Evolutionary conservation across 148 eudicot species (phyloP).

Genomic region (Dysphania ambrosioides): DNA sequence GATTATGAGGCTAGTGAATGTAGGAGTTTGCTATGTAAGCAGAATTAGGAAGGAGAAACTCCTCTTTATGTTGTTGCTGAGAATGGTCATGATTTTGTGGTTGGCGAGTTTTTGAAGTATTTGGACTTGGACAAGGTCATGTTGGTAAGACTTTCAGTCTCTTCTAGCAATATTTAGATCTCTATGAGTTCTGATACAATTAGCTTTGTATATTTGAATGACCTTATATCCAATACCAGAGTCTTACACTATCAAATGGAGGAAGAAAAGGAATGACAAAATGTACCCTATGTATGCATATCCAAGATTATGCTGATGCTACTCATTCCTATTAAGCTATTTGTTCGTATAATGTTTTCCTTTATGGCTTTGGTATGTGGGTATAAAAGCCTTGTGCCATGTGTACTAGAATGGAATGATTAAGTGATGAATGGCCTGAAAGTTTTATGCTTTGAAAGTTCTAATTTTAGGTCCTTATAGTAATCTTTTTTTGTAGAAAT

Average conservation of each 20-base stretch:
- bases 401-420: too few relatives aligned
- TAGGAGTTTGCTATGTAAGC: too few relatives aligned
- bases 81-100: conserved; percentile 63
- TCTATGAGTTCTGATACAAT: too few relatives aligned
- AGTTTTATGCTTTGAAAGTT: background rate
- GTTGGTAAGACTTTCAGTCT: conserved; percentile 74
- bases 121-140: conserved; percentile 78
- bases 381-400: too few relatives aligned
- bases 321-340: background rate
- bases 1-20: too few relatives aligned
- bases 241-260: too few relatives aligned
- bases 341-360: too few relatives aligned
- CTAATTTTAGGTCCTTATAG: background rate
- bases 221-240: too few relatives aligned
- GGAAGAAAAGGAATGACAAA: background rate
- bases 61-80: conserved; percentile 66
- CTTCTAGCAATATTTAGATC: too few relatives aligned
- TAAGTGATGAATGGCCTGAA: background rate
- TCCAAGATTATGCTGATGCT: background rate
- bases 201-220: too few relatives aligned
- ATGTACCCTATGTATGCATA: background rate
- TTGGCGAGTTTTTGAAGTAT: conserved; percentile 68
- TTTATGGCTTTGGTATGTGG: too few relatives aligned
- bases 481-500: background rate
- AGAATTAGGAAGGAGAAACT: conserved; percentile 88